Base-by-base conservation (phyloP, 2,329 filamentous ascomycete genomes). In the Trichothecium sympodiale region DNA sequence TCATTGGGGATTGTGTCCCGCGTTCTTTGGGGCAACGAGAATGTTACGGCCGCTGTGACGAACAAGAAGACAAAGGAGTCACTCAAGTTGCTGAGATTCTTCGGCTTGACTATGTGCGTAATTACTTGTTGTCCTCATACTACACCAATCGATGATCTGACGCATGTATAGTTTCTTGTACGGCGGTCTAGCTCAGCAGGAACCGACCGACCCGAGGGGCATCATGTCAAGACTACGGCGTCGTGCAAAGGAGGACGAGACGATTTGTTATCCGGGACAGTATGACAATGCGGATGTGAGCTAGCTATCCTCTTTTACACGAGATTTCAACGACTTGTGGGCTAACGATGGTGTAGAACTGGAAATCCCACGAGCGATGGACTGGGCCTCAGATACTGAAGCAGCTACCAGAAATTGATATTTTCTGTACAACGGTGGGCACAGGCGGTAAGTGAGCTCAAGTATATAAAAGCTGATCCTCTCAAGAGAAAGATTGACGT, bases 351-450 rank as follows among this genome's bases (percentile, higher is more conserved):
- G n/a, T n/a, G 10, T 13, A 67, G 64, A 71, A 72, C 38, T 71
- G 67, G 65, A 59, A 62, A 45, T 55, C 72, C 2, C 73, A 77
- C 42, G 51, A 70, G 9, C 63, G 62, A 16, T 77, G 72, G 72
- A 77, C 73, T 0, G 73, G 72, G 0, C 68, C 71, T 0, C 73
- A 77, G 41, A 72, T 77, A 13, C 55, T 65, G 32, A 61, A 56
- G 36, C 73, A 77, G 36, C 47, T 76, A 1, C 72, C 72, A 1
- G 60, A 72, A 31, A 72, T 76, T 39, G 69, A 65, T 25, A 47
- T 77, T 3, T 57, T 77, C 13, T 75, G 70, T 39, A 63, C 68
- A 2, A 68, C 68, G 2, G 68, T 77, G 64, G 73, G 73, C 1
- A 77, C 71, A 0, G 67, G 68, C 2, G 65, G 70, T 50, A 62